Percentiles rank a stretch among this genome's conserved stretches.
Evolutionary conservation across 768 basidiomycete species (phyloP).

Genomic region (Suillus luteus): DNA sequence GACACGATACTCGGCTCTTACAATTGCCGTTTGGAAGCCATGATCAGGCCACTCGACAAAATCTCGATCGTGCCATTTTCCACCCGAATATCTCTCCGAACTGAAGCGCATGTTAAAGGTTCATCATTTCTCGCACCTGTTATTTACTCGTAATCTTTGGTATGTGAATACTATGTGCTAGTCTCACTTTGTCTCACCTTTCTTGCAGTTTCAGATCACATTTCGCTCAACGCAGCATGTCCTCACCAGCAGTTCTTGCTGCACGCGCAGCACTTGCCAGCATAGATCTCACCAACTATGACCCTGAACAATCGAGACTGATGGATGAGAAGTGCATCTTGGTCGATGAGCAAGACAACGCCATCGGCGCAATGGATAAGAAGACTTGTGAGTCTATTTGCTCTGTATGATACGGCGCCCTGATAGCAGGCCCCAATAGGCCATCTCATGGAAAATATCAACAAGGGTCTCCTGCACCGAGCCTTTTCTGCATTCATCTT

Average conservation of each 20-base stretch:
- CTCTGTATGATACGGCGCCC: background rate
- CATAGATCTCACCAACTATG: conserved; percentile 82
- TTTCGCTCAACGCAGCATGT: conserved; percentile 37
- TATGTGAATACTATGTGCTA: background rate
- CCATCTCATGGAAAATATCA: conserved; percentile 97
- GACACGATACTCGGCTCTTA: background rate
- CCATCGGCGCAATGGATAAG: conserved; percentile 88
- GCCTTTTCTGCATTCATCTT: conserved; percentile 99
- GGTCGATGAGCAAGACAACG: conserved; percentile 83
- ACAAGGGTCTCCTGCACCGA: conserved; percentile 90
- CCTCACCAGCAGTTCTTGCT: conserved; percentile 63
- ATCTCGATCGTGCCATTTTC: conserved; percentile 7
- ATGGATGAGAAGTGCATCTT: conserved; percentile 97
- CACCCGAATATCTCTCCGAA: background rate
- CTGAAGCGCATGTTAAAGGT: background rate
- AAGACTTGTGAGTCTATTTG: conserved; percentile 77
- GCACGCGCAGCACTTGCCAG: conserved; percentile 66
- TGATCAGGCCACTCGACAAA: conserved; percentile 3
- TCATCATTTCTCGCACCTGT: background rate
- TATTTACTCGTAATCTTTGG: background rate
- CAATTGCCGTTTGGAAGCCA: background rate
- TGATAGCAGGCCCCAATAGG: conserved; percentile 47
- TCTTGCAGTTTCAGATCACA: conserved; percentile 2
- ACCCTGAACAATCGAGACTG: conserved; percentile 87
- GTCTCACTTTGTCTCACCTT: background rate